Percentiles rank a stretch among this genome's conserved stretches.
Conservation (phyloP, 2,329 filamentous ascomycete genomes). For the Leptoxyphium fumago region DNA sequence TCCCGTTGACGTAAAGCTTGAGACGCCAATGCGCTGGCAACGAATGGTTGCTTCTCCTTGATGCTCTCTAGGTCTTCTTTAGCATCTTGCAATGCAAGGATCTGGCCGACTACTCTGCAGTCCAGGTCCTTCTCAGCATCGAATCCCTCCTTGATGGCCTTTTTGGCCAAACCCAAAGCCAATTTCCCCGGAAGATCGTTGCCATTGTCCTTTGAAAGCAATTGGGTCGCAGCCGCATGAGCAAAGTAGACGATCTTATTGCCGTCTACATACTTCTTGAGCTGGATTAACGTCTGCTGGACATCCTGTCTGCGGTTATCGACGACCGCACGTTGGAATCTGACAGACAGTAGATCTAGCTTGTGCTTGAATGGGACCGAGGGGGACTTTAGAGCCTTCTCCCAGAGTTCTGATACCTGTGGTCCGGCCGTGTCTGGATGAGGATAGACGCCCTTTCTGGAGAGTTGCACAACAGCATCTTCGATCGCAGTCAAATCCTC, state of each 20-base stretch:
- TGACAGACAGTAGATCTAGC: conserved; percentile 14
- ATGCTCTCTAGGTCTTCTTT: conserved; percentile 14
- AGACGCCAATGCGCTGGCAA: conserved; percentile 18
- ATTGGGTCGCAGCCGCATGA: conserved; percentile 19
- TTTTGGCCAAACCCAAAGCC: conserved; percentile 16
- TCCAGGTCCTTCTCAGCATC: conserved; percentile 16
- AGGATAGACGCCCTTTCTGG: conserved; percentile 12
- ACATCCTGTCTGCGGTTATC: conserved; percentile 18
- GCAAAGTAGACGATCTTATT: conserved; percentile 20
- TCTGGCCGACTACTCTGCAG: conserved; percentile 18
- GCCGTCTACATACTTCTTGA: conserved; percentile 17
- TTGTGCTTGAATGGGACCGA: conserved; percentile 9
- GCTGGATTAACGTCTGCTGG: conserved; percentile 20
- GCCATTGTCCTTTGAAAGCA: conserved; percentile 11
- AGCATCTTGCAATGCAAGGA: conserved; percentile 15
- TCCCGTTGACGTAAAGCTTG: conserved; percentile 8
- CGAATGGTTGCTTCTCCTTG: conserved; percentile 7
- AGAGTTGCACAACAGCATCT: conserved; percentile 13
- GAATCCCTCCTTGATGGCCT: conserved; percentile 18
- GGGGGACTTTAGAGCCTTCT: conserved; percentile 14
- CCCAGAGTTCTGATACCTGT: conserved; percentile 18
- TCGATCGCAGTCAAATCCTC: conserved; percentile 15
- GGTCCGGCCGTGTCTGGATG: conserved; percentile 13
- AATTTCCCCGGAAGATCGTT: conserved; percentile 14
- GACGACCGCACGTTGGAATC: conserved; percentile 16